phyloP scores from a whole-genome alignment of 768 basidiomycete genomes.

The Trametes cubensis region DNA sequence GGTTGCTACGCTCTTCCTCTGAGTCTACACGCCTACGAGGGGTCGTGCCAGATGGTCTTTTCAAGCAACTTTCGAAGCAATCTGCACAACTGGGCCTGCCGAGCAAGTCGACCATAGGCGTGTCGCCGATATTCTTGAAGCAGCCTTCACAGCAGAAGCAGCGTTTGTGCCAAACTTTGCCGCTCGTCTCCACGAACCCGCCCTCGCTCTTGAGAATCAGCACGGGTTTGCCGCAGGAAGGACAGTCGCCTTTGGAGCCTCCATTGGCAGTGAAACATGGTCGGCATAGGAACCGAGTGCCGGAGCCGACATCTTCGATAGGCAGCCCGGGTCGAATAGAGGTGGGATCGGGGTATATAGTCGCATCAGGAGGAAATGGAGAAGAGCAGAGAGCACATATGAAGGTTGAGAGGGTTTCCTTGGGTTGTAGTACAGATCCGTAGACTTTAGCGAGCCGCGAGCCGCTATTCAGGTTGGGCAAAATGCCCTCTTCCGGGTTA shows the following conservation, averaged over 20 bases:
- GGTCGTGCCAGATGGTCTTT: constrained; percentile 46
- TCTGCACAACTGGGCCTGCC: constrained; percentile 78
- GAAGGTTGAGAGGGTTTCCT: constrained; percentile 69
- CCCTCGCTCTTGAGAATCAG: constrained; percentile 78
- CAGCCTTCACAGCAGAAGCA: constrained; percentile 81
- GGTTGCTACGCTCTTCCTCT: constrained; percentile 40
- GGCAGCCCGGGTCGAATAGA: constrained; percentile 30
- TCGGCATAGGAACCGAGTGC: constrained; percentile 67
- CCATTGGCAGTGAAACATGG: constrained; percentile 72
- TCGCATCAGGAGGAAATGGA: constrained; percentile 78
- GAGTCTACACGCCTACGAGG: constrained; percentile 44
- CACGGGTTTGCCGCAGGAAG: constrained; percentile 68
- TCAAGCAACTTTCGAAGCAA: constrained; percentile 79
- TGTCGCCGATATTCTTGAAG: constrained; percentile 68
- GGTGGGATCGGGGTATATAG: constrained; percentile 79
- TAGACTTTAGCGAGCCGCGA: constrained; percentile 80
- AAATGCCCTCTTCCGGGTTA: constrained; percentile 60
- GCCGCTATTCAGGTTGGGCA: constrained; percentile 54
- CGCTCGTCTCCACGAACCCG: constrained; percentile 70
- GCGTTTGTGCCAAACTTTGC: constrained; percentile 77
- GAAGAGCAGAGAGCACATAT: constrained; percentile 67
- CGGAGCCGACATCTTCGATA: constrained; percentile 24
- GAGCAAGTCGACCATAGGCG: constrained; percentile 81
- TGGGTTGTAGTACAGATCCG: constrained; percentile 80
- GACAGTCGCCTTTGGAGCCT: constrained; percentile 77